A percentile compares a stretch with the other conserved stretches of the same genome.
Conservation (phyloP, 139 green algal genomes). For the Mesotaenium endlicherianum region DNA sequence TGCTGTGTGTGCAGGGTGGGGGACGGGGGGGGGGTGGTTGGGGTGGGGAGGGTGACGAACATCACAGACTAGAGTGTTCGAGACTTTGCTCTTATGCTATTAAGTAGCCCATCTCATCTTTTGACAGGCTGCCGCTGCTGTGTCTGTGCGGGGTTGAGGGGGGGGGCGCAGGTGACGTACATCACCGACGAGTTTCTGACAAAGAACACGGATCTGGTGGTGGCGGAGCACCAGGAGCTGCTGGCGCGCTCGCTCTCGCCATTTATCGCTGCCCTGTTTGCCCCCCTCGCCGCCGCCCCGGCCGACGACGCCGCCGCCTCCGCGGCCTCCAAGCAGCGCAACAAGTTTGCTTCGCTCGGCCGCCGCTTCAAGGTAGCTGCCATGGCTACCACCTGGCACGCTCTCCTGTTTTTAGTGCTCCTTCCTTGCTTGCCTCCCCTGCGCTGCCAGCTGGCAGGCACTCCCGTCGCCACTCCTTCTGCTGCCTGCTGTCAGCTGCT, state of each 20-base stretch:
- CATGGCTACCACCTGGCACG: no score
- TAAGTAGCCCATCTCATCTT: background rate
- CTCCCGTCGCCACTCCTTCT: no score
- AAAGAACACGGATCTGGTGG: constrained; percentile 93
- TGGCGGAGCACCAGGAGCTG: constrained; percentile 91
- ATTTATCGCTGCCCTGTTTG: constrained; percentile 71
- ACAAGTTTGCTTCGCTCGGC: constrained; percentile 12
- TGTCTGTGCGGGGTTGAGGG: no score
- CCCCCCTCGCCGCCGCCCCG: no score
- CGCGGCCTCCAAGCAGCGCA: background rate
- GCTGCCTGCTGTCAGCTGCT: no score
- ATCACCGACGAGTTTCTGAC: constrained; percentile 55
- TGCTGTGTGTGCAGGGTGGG: no score
- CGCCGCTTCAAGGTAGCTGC: constrained; percentile 12
- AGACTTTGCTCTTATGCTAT: background rate
- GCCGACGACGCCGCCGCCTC: background rate
- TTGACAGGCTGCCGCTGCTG: no score
- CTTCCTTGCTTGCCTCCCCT: background rate
- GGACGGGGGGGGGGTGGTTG: no score
- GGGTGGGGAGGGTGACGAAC: no score
- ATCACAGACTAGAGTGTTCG: background rate
- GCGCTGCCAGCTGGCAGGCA: background rate
- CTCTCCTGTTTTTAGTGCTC: no score
- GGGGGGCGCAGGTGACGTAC: constrained; percentile 58
- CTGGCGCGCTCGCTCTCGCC: constrained; percentile 61